Base-by-base conservation (phyloP, 345 rosid genomes). In the Microthlaspi erraticum region DNA sequence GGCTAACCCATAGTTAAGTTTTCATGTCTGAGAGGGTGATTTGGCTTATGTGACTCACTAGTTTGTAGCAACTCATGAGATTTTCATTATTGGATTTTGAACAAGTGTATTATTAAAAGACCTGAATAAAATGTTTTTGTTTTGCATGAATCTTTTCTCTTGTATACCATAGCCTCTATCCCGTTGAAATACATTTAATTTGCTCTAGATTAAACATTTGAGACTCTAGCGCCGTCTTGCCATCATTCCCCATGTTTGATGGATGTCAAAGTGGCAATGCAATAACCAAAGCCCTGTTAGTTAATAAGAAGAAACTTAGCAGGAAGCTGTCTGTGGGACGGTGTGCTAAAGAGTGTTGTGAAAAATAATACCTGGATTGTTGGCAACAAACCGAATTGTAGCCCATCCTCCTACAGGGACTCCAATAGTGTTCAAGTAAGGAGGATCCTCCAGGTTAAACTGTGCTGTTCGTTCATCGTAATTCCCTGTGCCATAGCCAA, bases 321-420 rank as follows among this genome's bases (percentile, higher is more conserved):
- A 75, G 74, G 10, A 75, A 68, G 17, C 13, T 62, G 60, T 37
- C 0, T 33, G 17, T 33, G 50, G 50, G 37, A 53, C 11, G 53
- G 32, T 55, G 79, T 63, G 79, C 26, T 51, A 44, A 26, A 31
- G 56, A 76, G 31, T 48, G 20, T 45, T 49, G 42, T 51, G 59
- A 23, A 36, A 12, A 55, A 26, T 8, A 76, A 17, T 81, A 89
- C 94, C 96, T 50, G 96, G 96, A 78, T 87, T 92, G 78, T 89
- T 86, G 20, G 94, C 94, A 5, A 73, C 79, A 41, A 87, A 85
- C n/a, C 94, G 80, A 56, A 92, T 79, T 3, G 86, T 96, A 17
- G 98, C 96, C 96, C 96, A 92, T 68, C 96, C 96, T 3, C 96
- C 96, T n/a, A 84, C 91, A 0, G 96, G 96, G 42, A 92, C 96